Percentiles rank a stretch among this genome's conserved stretches.
Conservation (phyloP, 441 rosid species). For the Arabidopsis hybrid region DNA sequence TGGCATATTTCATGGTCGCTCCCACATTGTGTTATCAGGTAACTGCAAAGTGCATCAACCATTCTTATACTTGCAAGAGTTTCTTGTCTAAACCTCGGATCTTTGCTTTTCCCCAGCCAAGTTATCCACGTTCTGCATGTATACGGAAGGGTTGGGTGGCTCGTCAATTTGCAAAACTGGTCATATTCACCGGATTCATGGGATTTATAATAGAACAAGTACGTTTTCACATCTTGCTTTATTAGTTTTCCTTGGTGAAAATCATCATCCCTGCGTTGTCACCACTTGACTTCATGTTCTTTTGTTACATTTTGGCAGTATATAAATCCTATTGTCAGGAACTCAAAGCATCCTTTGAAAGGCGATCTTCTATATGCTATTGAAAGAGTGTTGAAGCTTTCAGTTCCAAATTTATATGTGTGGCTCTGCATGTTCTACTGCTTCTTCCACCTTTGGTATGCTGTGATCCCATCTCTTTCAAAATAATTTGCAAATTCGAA, state of each 20-base stretch:
- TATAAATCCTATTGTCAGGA: conserved; percentile 93
- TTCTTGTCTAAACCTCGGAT: conserved; percentile 10
- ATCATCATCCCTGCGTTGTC: conserved; percentile 6
- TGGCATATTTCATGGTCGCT: conserved; percentile 96
- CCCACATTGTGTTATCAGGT: conserved; percentile 99
- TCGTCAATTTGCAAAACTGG: conserved; percentile 80
- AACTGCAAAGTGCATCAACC: conserved; percentile 20
- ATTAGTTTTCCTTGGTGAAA: conserved; percentile 7
- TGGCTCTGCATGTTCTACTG: conserved; percentile 99
- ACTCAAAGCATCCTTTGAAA: conserved; percentile 96
- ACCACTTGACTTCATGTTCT: conserved; percentile 43
- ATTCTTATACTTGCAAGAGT: conserved; percentile 25
- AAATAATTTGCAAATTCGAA: conserved; percentile 3
- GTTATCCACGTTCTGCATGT: conserved; percentile 85
- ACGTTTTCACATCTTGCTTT: conserved; percentile 34
- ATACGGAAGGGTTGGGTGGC: conserved; percentile 93
- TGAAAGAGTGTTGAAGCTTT: conserved; percentile 98
- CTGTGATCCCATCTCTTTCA: conserved; percentile 26
- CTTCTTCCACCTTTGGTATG: conserved; percentile 96
- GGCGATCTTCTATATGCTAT: conserved; percentile 84
- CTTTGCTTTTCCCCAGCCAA: conserved; percentile 52
- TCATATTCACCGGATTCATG: conserved; percentile 93
- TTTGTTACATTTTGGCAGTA: conserved; percentile 69
- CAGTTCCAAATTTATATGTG: conserved; percentile 92
- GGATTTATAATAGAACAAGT: conserved; percentile 98